Evolutionary conservation across 2,329 filamentous ascomycete genomes (phyloP).

Genomic region (Alternaria conjuncta): DNA sequence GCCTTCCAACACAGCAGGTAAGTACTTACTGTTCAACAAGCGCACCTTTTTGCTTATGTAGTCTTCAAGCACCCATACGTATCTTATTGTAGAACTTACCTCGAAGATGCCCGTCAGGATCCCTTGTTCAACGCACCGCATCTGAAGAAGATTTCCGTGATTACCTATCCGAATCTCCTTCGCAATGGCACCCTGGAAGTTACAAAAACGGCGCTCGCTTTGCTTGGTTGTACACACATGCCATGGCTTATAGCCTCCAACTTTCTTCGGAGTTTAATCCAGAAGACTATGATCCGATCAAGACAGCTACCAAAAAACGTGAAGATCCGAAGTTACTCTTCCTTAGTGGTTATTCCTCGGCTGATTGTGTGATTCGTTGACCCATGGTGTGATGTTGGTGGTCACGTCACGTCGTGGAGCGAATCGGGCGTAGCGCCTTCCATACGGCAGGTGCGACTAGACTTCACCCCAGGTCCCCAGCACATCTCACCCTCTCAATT

Average conservation of each 20-base stretch:
- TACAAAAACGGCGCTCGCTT: neutral
- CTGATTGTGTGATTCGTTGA: slow-evolving; percentile 14
- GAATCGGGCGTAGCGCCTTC: too few relatives aligned
- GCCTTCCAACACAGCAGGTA: neutral
- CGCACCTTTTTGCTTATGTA: neutral
- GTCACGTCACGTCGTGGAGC: too few relatives aligned
- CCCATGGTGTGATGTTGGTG: too few relatives aligned
- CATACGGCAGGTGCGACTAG: too few relatives aligned
- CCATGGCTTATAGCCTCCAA: neutral
- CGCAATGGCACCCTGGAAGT: neutral
- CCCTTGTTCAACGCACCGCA: neutral
- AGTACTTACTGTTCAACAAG: neutral
- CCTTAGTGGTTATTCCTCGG: neutral
- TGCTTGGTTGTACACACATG: neutral
- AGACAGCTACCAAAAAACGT: neutral
- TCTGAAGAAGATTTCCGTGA: neutral
- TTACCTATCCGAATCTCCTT: neutral
- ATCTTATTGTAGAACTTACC: neutral
- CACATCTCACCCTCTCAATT: too few relatives aligned
- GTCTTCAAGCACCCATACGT: neutral
- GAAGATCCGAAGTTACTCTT: neutral
- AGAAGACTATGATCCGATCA: neutral
- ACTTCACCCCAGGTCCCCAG: too few relatives aligned
- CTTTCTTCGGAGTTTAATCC: neutral
- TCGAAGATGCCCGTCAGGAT: neutral